Evolutionary conservation across 176 grass and related monocot genomes (phyloP), one percentile per base, ranked within the genome.

Genomic region (Elaeis guineensis): DNA sequence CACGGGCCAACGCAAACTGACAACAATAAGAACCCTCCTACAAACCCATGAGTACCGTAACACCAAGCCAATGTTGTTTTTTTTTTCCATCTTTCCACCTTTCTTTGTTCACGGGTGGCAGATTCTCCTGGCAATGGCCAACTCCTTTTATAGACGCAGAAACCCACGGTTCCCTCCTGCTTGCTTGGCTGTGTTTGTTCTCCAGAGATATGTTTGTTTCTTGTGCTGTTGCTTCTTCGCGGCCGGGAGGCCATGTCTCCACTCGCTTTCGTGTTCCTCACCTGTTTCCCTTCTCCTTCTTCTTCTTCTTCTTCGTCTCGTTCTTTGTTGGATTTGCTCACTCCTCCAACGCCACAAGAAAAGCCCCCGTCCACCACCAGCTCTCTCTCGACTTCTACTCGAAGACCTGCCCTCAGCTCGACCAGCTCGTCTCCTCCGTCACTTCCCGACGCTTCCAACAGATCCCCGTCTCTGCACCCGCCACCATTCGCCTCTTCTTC

Each of bases 401-500:
- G 65, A 60, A 16, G 62, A 74, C 81, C 54, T 98, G 93, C 76
- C 84, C 93, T 44, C 72, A 76, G 5, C 76, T 98, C 2, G 93
- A 98, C 51, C 87, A 92, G 76, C 87, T 98, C 78, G 73, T 98
- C 67, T 74, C 76, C 23, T 71, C 78, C 58, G 76, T 98, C 74
- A 89, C 93, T 55, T 56, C 84, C 19, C 50, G 20, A 6, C 69
- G 73, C 14, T 92, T 75, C 81, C 70, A 76, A 15, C 76, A 92
- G 57, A 64, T 39, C 29, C 87, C 92, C 7, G 84, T 76, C 57
- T 48, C 87, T 14, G 93, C 84, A 5, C 78, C 93, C 28, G 83
- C 76, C 70, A 83, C 86, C 59, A 83, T 98, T 62, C 93, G 93
- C 78, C 87, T 98, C 83, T 85, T 98, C 73, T 84, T 85, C 78